phyloP scores from a whole-genome alignment of 768 basidiomycete species.

The Pleurotus salmoneostramineus region DNA sequence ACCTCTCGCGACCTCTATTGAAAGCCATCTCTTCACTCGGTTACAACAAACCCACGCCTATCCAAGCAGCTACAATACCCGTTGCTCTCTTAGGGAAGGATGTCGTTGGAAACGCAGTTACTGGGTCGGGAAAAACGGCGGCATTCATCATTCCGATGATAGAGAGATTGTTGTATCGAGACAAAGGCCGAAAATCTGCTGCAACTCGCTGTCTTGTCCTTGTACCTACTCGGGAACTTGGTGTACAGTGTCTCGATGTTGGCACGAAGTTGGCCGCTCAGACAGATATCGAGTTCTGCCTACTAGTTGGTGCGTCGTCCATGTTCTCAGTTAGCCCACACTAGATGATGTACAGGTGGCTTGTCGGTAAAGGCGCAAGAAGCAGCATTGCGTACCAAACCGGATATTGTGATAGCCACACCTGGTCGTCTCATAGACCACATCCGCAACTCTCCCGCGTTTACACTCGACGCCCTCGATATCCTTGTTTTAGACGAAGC shows the following conservation, averaged over 20 bases:
- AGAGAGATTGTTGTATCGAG: slow-evolving; percentile 89
- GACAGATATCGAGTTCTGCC: slow-evolving; percentile 86
- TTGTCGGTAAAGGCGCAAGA: slow-evolving; percentile 93
- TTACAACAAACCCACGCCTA: slow-evolving; percentile 87
- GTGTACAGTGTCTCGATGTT: slow-evolving; percentile 93
- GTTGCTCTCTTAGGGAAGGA: slow-evolving; percentile 94
- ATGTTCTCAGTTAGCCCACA: neutral
- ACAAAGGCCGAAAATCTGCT: slow-evolving; percentile 82
- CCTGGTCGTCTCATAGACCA: slow-evolving; percentile 98
- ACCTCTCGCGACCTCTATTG: slow-evolving; percentile 89
- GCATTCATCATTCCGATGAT: slow-evolving; percentile 94
- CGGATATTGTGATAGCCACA: slow-evolving; percentile 94
- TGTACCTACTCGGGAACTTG: slow-evolving; percentile 93
- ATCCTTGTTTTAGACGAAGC: slow-evolving; percentile 96
- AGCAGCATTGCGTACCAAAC: slow-evolving; percentile 74
- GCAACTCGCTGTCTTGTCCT: slow-evolving; percentile 89
- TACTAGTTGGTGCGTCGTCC: slow-evolving; percentile 74
- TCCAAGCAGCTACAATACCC: slow-evolving; percentile 92
- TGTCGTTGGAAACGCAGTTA: slow-evolving; percentile 92
- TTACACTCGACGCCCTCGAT: slow-evolving; percentile 89
- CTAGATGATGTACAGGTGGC: slow-evolving; percentile 54
- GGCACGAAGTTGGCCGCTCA: slow-evolving; percentile 79
- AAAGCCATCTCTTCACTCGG: slow-evolving; percentile 84
- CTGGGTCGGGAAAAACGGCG: slow-evolving; percentile 97
- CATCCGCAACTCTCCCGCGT: slow-evolving; percentile 90